Conservation (phyloP, 306 rosid genomes). For the Quercus aquifolioides region DNA sequence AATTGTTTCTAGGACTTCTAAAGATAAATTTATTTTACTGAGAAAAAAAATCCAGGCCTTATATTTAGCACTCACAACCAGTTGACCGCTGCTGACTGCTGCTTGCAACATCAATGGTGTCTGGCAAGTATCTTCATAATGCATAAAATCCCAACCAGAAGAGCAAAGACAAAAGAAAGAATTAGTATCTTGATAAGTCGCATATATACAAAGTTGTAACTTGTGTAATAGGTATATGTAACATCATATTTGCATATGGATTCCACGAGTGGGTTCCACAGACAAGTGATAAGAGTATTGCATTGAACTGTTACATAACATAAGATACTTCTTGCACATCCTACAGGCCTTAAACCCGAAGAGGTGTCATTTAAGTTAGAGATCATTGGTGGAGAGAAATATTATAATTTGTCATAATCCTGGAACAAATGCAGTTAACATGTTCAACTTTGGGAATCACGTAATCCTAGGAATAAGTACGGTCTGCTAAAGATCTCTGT, state of each 20-base stretch:
- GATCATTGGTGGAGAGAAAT: background rate
- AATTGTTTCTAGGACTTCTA: slow-evolving; percentile 29
- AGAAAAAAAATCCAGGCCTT: slow-evolving; percentile 29
- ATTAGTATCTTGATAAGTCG: slow-evolving; percentile 16
- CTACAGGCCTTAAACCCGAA: no score
- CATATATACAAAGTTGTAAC: background rate
- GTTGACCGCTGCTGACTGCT: slow-evolving; percentile 74
- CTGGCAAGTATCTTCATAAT: slow-evolving; percentile 83
- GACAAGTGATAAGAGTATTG: no score
- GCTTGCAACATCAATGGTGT: slow-evolving; percentile 89
- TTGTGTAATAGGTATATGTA: no score
- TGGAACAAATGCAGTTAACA: background rate
- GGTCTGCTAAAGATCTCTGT: background rate
- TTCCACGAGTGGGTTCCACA: no score
- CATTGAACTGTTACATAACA: no score
- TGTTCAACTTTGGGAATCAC: background rate
- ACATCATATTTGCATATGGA: no score
- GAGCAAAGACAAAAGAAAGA: slow-evolving; percentile 14
- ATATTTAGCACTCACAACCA: slow-evolving; percentile 87
- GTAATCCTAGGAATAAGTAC: background rate
- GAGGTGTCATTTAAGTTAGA: no score
- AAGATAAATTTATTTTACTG: slow-evolving; percentile 34
- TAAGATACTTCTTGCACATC: no score
- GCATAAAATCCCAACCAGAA: slow-evolving; percentile 22
- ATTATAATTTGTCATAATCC: background rate